These are phyloP conservation scores for Verticillium dahliae DNA, from an alignment of 2,329 filamentous ascomycete genomes.

Conservation along the genomic window DNA sequence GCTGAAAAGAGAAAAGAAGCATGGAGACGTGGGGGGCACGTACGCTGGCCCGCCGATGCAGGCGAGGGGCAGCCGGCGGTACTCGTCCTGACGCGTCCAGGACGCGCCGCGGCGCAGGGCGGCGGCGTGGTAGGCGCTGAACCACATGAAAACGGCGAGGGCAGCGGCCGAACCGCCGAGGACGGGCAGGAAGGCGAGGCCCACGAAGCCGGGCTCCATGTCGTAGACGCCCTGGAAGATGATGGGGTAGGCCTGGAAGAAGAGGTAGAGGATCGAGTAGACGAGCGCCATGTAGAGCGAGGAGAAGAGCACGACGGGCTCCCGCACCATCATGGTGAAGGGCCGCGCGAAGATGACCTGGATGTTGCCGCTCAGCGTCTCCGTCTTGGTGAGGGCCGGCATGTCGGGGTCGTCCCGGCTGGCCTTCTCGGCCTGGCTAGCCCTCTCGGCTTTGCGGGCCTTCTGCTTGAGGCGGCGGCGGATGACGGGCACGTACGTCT, in stretches of 20 bases:
- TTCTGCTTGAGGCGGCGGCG: constrained; percentile 53
- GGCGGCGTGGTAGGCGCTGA: constrained; percentile 20
- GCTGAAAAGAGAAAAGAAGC: constrained; percentile 12
- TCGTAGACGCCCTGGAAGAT: constrained; percentile 60
- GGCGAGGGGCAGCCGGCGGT: constrained; percentile 30
- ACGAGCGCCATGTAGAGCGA: constrained; percentile 66
- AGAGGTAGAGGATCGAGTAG: constrained; percentile 64
- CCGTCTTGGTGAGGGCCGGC: constrained; percentile 41
- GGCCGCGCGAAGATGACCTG: constrained; percentile 65
- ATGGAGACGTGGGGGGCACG: constrained; percentile 12
- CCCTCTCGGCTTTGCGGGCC: neutral
- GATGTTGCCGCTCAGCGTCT: constrained; percentile 53
- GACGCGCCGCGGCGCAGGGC: constrained; percentile 15
- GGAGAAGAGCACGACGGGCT: constrained; percentile 66
- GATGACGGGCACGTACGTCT: constrained; percentile 55
- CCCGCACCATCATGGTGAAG: constrained; percentile 63
- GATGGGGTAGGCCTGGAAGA: constrained; percentile 67
- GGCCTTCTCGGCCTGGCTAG: neutral
- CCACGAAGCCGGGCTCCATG: constrained; percentile 57
- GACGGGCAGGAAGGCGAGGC: constrained; percentile 59
- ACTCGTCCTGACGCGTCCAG: constrained; percentile 23
- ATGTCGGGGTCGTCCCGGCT: constrained; percentile 19
- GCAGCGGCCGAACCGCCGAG: constrained; percentile 15
- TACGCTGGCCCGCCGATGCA: constrained; percentile 58
- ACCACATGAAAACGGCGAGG: constrained; percentile 16